These are phyloP conservation scores for Eimeria tenella DNA, from an alignment of 169 alveolate genomes.

Conservation along the genomic window DNA sequence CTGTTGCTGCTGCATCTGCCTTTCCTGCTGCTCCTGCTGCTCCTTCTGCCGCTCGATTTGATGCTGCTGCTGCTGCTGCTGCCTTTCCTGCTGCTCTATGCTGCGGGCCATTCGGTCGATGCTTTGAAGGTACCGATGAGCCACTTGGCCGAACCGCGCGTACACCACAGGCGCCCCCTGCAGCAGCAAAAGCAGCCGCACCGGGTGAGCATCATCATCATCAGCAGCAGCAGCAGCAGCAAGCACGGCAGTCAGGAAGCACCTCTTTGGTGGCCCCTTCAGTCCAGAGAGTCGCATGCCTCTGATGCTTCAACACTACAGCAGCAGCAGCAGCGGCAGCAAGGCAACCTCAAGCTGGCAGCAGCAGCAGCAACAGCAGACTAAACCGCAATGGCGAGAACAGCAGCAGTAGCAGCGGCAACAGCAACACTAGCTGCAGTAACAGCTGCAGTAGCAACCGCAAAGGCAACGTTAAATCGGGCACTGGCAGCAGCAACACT, in stretches of 20 bases:
- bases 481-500: no score
- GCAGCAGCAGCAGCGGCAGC: not conserved
- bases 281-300: no score
- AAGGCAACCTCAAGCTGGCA: not conserved
- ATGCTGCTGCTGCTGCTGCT: not conserved
- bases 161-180: not conserved
- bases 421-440: no score
- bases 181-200: slow-evolving; percentile 9
- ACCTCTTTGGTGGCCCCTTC: no score
- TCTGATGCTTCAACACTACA: not conserved
- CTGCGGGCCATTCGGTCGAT: not conserved
- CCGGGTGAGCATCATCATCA: not conserved
- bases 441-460: no score
- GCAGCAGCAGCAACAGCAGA: not conserved
- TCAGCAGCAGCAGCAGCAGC: slow-evolving; percentile 33
- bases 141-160: slow-evolving; percentile 42
- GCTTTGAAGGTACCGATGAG: slow-evolving; percentile 2
- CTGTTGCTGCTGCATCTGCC: not conserved
- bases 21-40: not conserved
- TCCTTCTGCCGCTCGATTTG: not conserved
- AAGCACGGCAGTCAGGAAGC: no score
- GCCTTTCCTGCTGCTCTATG: not conserved
- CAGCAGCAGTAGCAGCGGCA: not conserved
- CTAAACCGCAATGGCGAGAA: not conserved
- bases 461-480: no score